Conservation (phyloP, 257 asterid species). For the Plantago ovata region DNA sequence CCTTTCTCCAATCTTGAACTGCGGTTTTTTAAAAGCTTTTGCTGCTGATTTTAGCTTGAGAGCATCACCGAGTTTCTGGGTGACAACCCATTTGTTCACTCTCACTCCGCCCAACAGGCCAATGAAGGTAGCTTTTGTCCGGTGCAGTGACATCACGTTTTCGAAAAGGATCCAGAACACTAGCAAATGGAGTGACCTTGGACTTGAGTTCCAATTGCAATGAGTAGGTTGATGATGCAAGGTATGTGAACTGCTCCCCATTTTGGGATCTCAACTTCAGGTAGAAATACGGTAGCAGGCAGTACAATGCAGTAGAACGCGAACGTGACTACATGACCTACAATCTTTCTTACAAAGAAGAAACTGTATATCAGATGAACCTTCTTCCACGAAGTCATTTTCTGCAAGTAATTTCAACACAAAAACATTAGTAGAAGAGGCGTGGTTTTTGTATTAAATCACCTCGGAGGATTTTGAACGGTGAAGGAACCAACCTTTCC, state of each 20-base stretch:
- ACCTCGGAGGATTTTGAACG: background rate
- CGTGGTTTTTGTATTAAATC: background rate
- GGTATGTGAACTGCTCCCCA: constrained; percentile 96
- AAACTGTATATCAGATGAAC: constrained; percentile 84
- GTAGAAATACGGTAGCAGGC: constrained; percentile 84
- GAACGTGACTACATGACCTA: constrained; percentile 84
- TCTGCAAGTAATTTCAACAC: constrained; percentile 39
- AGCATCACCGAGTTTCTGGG: constrained; percentile 85
- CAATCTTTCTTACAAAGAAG: constrained; percentile 83
- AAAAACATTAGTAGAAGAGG: background rate
- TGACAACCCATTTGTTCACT: constrained; percentile 97
- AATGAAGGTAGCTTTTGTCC: constrained; percentile 82
- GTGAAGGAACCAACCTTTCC: constrained; percentile 44
- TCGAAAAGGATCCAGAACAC: constrained; percentile 89
- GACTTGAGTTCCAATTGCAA: constrained; percentile 83
- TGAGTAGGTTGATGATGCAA: constrained; percentile 62
- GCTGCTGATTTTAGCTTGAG: constrained; percentile 54
- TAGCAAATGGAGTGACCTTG: constrained; percentile 85
- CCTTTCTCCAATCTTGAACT: constrained; percentile 71
- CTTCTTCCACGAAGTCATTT: constrained; percentile 77
- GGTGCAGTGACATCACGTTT: constrained; percentile 89
- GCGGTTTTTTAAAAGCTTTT: constrained; percentile 47
- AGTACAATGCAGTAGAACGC: constrained; percentile 68
- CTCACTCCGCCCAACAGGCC: constrained; percentile 85
- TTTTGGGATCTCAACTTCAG: constrained; percentile 76